These are phyloP conservation scores for Thymus mandschuricus DNA, from an alignment of 257 asterid species.

Conservation along the genomic window DNA sequence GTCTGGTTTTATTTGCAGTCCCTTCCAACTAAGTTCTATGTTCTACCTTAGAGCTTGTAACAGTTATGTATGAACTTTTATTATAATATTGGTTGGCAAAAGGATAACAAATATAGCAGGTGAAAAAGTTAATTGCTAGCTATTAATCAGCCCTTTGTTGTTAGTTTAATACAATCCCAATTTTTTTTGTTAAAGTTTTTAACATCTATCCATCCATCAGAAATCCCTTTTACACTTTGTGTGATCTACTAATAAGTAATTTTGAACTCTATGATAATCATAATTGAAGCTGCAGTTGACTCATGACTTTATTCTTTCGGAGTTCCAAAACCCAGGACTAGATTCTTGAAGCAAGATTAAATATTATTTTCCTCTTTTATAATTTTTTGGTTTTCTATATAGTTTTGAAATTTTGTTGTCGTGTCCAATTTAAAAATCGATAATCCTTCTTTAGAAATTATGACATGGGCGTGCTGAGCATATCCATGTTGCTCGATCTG, in stretches of 20 bases:
- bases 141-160: background rate
- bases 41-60: slow-evolving; percentile 5
- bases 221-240: slow-evolving; percentile 1
- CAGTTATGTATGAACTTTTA: background rate
- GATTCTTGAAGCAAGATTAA: slow-evolving; percentile 8
- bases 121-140: background rate
- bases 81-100: slow-evolving; percentile 1
- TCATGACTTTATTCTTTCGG: background rate
- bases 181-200: background rate
- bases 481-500: slow-evolving; percentile 19
- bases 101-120: slow-evolving; percentile 1
- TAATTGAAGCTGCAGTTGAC: slow-evolving; percentile 18
- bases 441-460: slow-evolving; percentile 8
- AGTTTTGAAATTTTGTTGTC: slow-evolving; percentile 17
- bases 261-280: slow-evolving; percentile 8
- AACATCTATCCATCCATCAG: background rate
- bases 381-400: background rate
- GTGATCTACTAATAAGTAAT: slow-evolving; percentile 7
- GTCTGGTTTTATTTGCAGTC: slow-evolving; percentile 7
- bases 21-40: slow-evolving; percentile 1
- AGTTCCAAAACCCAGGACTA: slow-evolving; percentile 14
- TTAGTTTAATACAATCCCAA: slow-evolving; percentile 13
- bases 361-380: background rate
- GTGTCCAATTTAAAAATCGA: slow-evolving; percentile 11
- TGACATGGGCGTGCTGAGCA: slow-evolving; percentile 11